Evolutionary conservation across 2,329 filamentous ascomycete species (phyloP).

Genomic region (Venturia effusa): DNA sequence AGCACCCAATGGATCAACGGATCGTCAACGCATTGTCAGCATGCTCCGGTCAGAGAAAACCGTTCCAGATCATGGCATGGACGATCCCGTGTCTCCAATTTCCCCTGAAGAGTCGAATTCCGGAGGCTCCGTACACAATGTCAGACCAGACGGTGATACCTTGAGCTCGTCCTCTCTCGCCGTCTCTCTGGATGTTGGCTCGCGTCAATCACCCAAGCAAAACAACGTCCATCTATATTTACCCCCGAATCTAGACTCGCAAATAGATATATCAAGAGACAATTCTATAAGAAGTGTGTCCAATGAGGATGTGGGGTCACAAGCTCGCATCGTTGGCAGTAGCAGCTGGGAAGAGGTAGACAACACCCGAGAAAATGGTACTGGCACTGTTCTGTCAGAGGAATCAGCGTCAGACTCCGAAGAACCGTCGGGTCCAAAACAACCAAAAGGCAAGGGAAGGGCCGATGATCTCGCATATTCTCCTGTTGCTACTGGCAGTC

Average conservation of each 20-base stretch:
- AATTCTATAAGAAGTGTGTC: not conserved
- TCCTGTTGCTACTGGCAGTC: not conserved
- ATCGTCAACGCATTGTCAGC: conserved; percentile 1
- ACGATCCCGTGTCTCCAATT: conserved; percentile 6
- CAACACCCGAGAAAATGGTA: not conserved
- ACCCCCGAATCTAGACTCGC: not conserved
- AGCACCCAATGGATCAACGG: not conserved
- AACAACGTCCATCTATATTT: not conserved
- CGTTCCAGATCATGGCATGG: not conserved
- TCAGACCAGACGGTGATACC: not conserved
- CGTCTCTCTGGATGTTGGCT: not conserved
- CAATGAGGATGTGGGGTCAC: not conserved
- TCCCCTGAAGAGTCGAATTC: not conserved
- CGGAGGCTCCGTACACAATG: not conserved
- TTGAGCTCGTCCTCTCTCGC: not conserved
- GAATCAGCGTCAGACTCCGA: not conserved
- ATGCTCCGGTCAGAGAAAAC: not conserved
- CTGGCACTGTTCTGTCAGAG: too few relatives aligned
- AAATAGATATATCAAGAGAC: not conserved
- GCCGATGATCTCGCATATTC: not conserved
- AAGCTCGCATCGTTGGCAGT: not conserved
- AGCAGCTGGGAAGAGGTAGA: not conserved
- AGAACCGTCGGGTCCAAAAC: not conserved
- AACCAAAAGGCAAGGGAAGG: conserved; percentile 6
- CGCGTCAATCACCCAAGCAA: not conserved